A percentile compares a stretch with the other conserved stretches of the same genome.
Conservation (phyloP, 345 rosid species). For the Punica granatum region DNA sequence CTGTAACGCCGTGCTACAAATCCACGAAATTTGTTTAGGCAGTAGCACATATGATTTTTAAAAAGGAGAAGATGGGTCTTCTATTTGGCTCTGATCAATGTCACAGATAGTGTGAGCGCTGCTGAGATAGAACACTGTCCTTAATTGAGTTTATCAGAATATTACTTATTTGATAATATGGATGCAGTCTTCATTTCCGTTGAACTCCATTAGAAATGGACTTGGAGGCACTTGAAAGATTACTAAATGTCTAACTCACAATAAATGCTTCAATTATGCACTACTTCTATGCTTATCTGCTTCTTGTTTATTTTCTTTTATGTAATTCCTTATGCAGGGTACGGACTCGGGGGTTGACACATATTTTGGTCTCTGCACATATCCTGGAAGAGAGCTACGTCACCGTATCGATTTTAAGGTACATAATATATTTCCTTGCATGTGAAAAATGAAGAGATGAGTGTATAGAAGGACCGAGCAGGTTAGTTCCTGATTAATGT, state of each 20-base stretch:
- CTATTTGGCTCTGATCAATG: not conserved
- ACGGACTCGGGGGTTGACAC: conserved; percentile 92
- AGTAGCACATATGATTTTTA: not conserved
- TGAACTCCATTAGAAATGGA: not conserved
- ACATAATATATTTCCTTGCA: conserved; percentile 1
- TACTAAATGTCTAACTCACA: too few relatives aligned
- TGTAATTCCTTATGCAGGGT: conserved; percentile 39
- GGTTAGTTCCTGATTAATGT: not conserved
- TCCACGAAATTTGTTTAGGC: not conserved
- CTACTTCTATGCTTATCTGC: not conserved
- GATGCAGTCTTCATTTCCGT: not conserved
- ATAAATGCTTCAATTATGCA: not conserved
- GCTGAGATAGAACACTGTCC: not conserved
- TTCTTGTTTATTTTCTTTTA: not conserved
- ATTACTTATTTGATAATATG: not conserved
- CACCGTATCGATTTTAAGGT: conserved; percentile 93
- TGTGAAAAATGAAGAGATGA: not conserved
- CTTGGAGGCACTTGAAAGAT: not conserved
- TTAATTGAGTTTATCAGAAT: not conserved
- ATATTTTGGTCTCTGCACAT: conserved; percentile 81
- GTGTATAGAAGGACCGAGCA: not conserved
- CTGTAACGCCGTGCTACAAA: not conserved
- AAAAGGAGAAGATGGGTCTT: not conserved
- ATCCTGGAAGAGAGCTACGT: conserved; percentile 75
- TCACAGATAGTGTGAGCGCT: not conserved